Base-by-base conservation (phyloP, 768 basidiomycete genomes). In the Daedaleopsis sinensis region DNA sequence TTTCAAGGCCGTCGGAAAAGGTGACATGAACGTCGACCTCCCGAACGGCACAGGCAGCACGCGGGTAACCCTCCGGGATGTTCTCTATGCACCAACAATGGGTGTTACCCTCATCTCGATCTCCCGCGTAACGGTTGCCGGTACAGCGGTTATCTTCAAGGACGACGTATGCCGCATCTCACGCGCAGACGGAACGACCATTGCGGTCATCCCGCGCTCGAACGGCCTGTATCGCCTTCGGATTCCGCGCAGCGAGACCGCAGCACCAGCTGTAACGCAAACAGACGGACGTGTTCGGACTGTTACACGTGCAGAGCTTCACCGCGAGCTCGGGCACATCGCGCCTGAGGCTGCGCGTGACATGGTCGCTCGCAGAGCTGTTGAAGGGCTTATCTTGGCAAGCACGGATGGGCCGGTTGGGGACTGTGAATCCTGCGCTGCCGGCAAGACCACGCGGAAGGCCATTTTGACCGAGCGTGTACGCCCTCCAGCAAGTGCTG, bases 341-440 rank as follows among this genome's bases (percentile, higher is more conserved):
- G 65, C 73, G 2, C 70, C 61, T 1, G 55, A 56, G 0, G 52
- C 64, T 1, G 73, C 72, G 8, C 55, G 61, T 0, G 19, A 59
- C 15, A 67, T 77, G 60, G 56, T 77, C 2, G 11, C 44, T 7
- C 68, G 74, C 7, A 73, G 72, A 10, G 62, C 70, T 32, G 67
- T 79, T n/a, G 15, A 72, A 67, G 15, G 76, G 78, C 5, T 43
- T 10, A 10, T 52, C 12, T 36, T 47, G n/a, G n/a, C n/a, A n/a
- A n/a, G n/a, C n/a, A n/a, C n/a, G n/a, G n/a, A n/a, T n/a, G n/a
- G n/a, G n/a, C n/a, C n/a, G n/a, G n/a, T n/a, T n/a, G n/a, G n/a
- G n/a, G 19, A 71, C 19, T 83, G 82, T 59, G 69, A 79, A 19
- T 75, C 78, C 0, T 84, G 83, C 51, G 76, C 0, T 75, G 76